Evolutionary conservation across 1,139 yeast species (phyloP).

Genomic region (Groenewaldozyma auringiensis): DNA sequence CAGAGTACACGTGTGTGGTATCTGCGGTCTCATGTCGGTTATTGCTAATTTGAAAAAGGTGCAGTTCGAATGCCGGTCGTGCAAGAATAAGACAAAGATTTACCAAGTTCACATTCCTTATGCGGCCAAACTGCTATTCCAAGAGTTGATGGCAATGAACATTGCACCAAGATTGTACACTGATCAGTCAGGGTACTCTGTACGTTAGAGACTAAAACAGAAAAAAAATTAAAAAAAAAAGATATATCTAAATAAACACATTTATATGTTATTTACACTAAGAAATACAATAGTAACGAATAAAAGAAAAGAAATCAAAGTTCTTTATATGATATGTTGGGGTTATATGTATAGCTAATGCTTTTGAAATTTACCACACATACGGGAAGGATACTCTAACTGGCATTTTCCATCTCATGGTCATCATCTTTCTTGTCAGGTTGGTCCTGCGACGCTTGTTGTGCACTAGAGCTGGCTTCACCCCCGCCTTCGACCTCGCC

Average conservation of each 20-base stretch:
- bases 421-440: constrained; percentile 7
- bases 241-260: no score
- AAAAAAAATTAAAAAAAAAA: background rate
- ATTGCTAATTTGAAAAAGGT: constrained; percentile 95
- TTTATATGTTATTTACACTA: background rate
- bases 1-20: constrained; percentile 96
- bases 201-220: constrained; percentile 15
- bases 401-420: constrained; percentile 7
- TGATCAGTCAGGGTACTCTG: constrained; percentile 34
- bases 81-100: constrained; percentile 96
- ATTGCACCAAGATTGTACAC: constrained; percentile 46
- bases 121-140: constrained; percentile 94
- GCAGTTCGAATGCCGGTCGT: constrained; percentile 96
- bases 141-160: constrained; percentile 98
- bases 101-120: constrained; percentile 96
- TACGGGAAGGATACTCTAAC: background rate
- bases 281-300: background rate
- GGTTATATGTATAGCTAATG: no score
- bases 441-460: no score
- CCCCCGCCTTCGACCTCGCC: constrained; percentile 6
- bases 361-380: no score
- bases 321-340: no score
- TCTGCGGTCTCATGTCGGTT: constrained; percentile 96
- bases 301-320: background rate
- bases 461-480: constrained; percentile 3